These are phyloP conservation scores for Thelephora aurantiotincta DNA, from an alignment of 768 basidiomycete genomes.

Conservation along the genomic window DNA sequence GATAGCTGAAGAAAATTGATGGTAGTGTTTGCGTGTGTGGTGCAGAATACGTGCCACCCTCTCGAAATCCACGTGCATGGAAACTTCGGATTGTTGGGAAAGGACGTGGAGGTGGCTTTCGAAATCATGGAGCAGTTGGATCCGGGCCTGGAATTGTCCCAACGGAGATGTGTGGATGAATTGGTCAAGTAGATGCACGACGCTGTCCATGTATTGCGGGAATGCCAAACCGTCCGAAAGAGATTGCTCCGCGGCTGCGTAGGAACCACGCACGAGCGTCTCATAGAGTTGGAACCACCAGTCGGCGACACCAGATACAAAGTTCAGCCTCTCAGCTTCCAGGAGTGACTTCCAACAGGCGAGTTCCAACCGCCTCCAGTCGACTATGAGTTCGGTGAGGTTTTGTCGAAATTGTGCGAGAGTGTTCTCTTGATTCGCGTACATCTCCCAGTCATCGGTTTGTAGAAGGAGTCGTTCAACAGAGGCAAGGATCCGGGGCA, in stretches of 20 bases:
- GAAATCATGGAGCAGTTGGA: slow-evolving; percentile 61
- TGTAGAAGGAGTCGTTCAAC: slow-evolving; percentile 78
- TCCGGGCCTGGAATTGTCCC: slow-evolving; percentile 65
- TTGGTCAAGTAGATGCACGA: slow-evolving; percentile 68
- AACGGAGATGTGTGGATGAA: slow-evolving; percentile 66
- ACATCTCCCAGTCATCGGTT: slow-evolving; percentile 93
- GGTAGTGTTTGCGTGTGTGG: slow-evolving; percentile 47
- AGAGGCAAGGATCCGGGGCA: slow-evolving; percentile 71
- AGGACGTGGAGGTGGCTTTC: slow-evolving; percentile 29
- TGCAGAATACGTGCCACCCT: slow-evolving; percentile 46
- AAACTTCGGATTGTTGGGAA: slow-evolving; percentile 14
- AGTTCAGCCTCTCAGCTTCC: slow-evolving; percentile 44
- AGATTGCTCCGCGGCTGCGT: slow-evolving; percentile 25
- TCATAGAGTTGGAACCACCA: slow-evolving; percentile 95
- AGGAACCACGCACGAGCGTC: slow-evolving; percentile 47
- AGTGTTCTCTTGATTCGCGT: slow-evolving; percentile 83
- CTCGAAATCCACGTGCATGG: not conserved
- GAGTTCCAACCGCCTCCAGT: slow-evolving; percentile 85
- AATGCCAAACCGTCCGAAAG: slow-evolving; percentile 20
- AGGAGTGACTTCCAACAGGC: slow-evolving; percentile 77
- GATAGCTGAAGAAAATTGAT: slow-evolving; percentile 44
- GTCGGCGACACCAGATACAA: slow-evolving; percentile 32
- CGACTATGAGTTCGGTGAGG: slow-evolving; percentile 61
- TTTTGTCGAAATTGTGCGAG: slow-evolving; percentile 52
- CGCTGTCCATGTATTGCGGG: slow-evolving; percentile 40